Conservation (phyloP, 345 rosid genomes). For the Rubroshorea leprosula region DNA sequence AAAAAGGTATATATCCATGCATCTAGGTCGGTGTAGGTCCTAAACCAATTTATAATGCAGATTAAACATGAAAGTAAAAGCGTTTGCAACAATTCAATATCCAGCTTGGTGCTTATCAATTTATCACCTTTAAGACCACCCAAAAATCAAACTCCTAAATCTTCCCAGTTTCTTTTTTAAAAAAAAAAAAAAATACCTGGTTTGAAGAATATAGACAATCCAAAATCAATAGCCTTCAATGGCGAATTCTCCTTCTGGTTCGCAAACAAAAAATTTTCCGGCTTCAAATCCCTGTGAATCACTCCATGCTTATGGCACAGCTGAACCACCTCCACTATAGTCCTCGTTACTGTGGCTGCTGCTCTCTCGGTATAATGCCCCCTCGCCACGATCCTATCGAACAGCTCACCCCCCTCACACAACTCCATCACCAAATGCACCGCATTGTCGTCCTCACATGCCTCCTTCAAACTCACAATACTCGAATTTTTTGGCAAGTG, state of each 20-base stretch:
- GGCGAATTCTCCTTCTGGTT: conserved; percentile 99
- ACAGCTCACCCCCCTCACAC: conserved; percentile 99
- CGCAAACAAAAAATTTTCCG: conserved; percentile 95
- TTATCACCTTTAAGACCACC: not conserved
- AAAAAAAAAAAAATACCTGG: conserved; percentile 75
- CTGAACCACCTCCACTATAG: conserved; percentile 94
- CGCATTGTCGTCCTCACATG: conserved; percentile 94
- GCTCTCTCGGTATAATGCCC: conserved; percentile 99
- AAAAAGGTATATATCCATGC: too few species aligned
- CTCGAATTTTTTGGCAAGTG: conserved; percentile 85
- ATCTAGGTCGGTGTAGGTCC: too few species aligned
- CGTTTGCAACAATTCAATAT: not conserved
- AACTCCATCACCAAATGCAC: conserved; percentile 99
- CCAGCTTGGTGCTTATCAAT: too few species aligned
- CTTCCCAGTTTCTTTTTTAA: not conserved
- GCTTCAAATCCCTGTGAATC: conserved; percentile 97
- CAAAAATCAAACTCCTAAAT: not conserved
- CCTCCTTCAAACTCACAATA: conserved; percentile 85
- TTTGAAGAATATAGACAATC: conserved; percentile 95
- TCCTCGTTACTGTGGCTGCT: conserved; percentile 83
- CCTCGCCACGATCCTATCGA: conserved; percentile 98
- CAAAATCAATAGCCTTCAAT: conserved; percentile 96
- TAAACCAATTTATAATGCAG: too few species aligned
- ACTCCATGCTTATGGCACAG: conserved; percentile 96
- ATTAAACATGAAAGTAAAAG: too few species aligned